phyloP scores from a whole-genome alignment of 1,139 yeast species.

The Debaryomyces sp. region DNA sequence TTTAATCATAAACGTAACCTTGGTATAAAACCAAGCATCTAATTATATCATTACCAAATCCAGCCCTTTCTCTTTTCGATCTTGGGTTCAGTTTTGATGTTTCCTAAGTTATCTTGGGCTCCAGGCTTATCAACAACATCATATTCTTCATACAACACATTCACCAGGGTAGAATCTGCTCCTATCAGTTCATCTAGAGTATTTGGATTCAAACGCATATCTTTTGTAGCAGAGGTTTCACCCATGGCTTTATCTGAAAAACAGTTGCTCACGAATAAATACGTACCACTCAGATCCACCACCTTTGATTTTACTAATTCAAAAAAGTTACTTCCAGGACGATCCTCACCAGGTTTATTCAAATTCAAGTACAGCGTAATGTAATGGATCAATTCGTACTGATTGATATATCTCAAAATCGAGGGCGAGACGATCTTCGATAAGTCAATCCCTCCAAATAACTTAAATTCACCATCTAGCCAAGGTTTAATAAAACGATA shows the following conservation, averaged over 20 bases:
- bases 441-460: background rate
- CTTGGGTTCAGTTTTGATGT: constrained; percentile 6
- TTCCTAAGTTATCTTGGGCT: constrained; percentile 14
- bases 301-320: constrained; percentile 5
- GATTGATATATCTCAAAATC: background rate
- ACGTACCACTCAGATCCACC: background rate
- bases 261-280: background rate
- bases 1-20: constrained; percentile 6
- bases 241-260: background rate
- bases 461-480: constrained; percentile 25
- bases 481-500: constrained; percentile 35
- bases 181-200: background rate
- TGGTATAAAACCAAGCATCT: constrained; percentile 1
- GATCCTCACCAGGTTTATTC: background rate
- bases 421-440: constrained; percentile 1
- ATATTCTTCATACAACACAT: constrained; percentile 32
- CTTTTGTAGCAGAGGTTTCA: background rate
- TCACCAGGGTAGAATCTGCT: constrained; percentile 3
- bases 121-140: constrained; percentile 46
- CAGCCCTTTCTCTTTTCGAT: constrained; percentile 26
- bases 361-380: background rate
- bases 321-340: background rate
- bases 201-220: background rate
- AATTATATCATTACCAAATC: constrained; percentile 26
- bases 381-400: background rate